These are phyloP conservation scores for Trichoderma sp. DNA, from an alignment of 2,329 filamentous ascomycete species.

Conservation along the genomic window DNA sequence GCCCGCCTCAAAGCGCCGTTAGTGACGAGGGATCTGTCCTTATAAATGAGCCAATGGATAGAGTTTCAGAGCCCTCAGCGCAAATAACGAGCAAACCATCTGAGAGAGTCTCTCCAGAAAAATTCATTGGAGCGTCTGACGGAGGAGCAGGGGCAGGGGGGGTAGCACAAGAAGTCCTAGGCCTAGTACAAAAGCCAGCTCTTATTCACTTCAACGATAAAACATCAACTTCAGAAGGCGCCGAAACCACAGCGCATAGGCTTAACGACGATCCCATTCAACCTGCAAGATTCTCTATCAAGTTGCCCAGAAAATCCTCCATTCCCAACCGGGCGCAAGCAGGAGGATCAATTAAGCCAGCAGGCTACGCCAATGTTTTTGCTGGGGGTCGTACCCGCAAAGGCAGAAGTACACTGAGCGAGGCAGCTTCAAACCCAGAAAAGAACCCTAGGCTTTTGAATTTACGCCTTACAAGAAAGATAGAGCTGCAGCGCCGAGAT, in stretches of 20 bases:
- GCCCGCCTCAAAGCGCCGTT: not conserved
- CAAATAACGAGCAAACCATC: not conserved
- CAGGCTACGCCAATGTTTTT: conserved; percentile 49
- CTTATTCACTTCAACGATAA: not conserved
- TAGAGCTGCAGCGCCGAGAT: conserved; percentile 49
- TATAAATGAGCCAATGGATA: not conserved
- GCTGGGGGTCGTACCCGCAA: conserved; percentile 47
- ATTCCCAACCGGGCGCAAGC: not conserved
- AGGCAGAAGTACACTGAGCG: conserved; percentile 42
- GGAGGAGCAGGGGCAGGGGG: not conserved
- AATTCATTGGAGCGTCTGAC: not conserved
- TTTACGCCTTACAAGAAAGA: conserved; percentile 43
- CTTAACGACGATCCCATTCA: not conserved
- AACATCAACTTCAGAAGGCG: not conserved
- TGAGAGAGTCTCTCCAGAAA: not conserved
- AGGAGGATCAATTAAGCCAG: not conserved
- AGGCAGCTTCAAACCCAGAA: conserved; percentile 47
- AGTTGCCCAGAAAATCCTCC: not conserved
- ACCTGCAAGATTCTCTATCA: not conserved
- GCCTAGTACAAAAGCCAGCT: not conserved
- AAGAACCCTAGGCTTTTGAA: conserved; percentile 49
- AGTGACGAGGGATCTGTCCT: not conserved
- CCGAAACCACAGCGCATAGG: not conserved
- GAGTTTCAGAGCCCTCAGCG: not conserved
- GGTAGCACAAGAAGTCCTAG: not conserved